phyloP scores from a whole-genome alignment of 805 yeast genomes.

The Pichia ethanolica region DNA sequence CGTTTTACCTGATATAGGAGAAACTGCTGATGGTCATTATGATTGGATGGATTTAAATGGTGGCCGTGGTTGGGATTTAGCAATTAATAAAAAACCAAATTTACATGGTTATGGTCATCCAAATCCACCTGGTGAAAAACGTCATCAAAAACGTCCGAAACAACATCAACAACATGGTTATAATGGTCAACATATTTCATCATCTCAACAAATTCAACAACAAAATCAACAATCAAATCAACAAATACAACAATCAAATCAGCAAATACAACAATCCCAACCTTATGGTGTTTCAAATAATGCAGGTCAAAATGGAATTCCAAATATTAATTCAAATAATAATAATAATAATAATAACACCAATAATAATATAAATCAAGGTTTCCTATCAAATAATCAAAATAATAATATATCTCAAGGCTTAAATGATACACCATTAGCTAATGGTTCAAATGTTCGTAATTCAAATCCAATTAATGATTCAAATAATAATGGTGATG shows the following conservation, averaged over 20 bases:
- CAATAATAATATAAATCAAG: background rate
- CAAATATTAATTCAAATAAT: slow-evolving; percentile 1
- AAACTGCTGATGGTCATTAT: slow-evolving; percentile 76
- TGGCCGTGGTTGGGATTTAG: slow-evolving; percentile 93
- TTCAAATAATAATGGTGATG: slow-evolving; percentile 5
- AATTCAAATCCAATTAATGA: slow-evolving; percentile 9
- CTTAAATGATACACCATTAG: background rate
- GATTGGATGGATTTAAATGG: slow-evolving; percentile 97
- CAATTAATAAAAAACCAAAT: slow-evolving; percentile 85
- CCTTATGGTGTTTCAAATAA: slow-evolving; percentile 7
- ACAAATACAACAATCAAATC: slow-evolving; percentile 26
- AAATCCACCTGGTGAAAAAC: slow-evolving; percentile 60
- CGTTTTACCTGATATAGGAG: slow-evolving; percentile 66
- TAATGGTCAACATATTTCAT: background rate
- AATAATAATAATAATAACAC: background rate
- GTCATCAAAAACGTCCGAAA: slow-evolving; percentile 33
- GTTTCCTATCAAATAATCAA: slow-evolving; percentile 8
- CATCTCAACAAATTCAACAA: slow-evolving; percentile 2
- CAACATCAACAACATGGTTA: slow-evolving; percentile 16
- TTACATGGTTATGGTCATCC: slow-evolving; percentile 96
- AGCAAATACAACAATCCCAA: slow-evolving; percentile 14
- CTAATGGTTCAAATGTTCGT: background rate
- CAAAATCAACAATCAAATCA: slow-evolving; percentile 10
- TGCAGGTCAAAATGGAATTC: slow-evolving; percentile 12
- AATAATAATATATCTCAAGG: slow-evolving; percentile 10